Base-by-base conservation (phyloP, 2,329 filamentous ascomycete species). In the Claviceps paspali region DNA sequence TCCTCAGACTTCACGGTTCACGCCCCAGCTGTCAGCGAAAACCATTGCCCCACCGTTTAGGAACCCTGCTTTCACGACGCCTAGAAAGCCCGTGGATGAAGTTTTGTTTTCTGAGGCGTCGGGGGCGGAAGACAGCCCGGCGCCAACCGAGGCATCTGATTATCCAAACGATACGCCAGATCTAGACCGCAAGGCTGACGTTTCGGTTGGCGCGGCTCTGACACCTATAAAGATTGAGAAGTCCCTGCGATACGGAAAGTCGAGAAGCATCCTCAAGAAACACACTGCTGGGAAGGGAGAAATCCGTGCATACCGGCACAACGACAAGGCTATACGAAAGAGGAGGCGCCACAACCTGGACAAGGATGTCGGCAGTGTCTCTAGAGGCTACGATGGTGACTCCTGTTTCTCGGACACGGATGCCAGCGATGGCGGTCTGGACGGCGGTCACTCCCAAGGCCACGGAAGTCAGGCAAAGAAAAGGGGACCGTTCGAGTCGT, bases 41-140 rank as follows among this genome's bases (percentile, higher is more conserved):
- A 56, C 61, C 32, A 57, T 61, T 0, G 68, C 65, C 0, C 60
- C 70, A 11, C 61, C 65, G 1, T 79, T 79, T 43, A 68, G 74
- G 17, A 79, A 79, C 45, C 70, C 74, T 1, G 68, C 73, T 3
- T 79, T 79, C 44, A 76, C 69, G 2, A 79, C 75, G 0, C 75
- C 74, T 1, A 68, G 75, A 34, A 71, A 67, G 40, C 65, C 68
- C 0, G 61, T 70, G 41, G 71, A 77, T 26, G 63, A 70, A 24
- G 57, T 65, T 12, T 49, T 61, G 3, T 55, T 70, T 34, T 73
- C 72, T 3, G 73, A 76, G 47, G 57, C 60, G 29, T 76, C 72
- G 3, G 66, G 67, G 21, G 64, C 67, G 30, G 75, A 79, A 43
- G 69, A 71, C 14, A 79, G 74, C 43, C 75, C 75, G 14, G 70